Evolutionary conservation across 2,329 filamentous ascomycete species (phyloP), one percentile per base, ranked within the genome.

Genomic region (Claviceps fusiformis): DNA sequence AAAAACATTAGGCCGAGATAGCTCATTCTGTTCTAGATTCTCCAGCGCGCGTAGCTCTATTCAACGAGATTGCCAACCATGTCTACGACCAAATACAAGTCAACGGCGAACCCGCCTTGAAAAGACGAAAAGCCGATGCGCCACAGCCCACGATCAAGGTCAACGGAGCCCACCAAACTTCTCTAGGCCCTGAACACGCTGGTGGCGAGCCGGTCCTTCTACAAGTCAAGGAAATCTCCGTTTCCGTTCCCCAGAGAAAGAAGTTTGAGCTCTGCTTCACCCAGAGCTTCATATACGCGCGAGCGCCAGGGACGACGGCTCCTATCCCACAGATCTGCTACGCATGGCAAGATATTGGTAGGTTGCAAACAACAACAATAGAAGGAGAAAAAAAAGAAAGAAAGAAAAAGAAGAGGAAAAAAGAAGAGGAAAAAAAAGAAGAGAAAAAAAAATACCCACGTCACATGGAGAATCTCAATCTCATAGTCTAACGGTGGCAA

Each of bases 201-300:
- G 70, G 71, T 1, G 68, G 71, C 6, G 80, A 84, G 60, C 62
- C 72, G 7, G 68, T 84, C 0, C 67, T 84, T 31, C 70, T 85
- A 19, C 78, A 79, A 59, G 73, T 86, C 57, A 83, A 82, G 65
- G 83, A 85, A 48, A 81, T 86, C 24, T 86, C 82, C 0, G 73
- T 86, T n/a, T 79, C 81, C 0, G 74, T 85, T 4, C 83, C 83
- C 0, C 80, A 83, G 68, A 74, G 83, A 59, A 87, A 86, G 69
- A 87, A 86, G 67, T 81, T 81, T 60, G 80, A 82, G 59, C 66
- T 86, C 9, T 82, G 79, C 66, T 78, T 86, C 58, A 86, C 82
- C 2, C 68, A 74, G 6, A 73, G 75, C 57, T 78, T 80, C 59
- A 62, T 85, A 39, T 85, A 83, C 59, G 81, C 80, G 15, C 73